These are phyloP conservation scores for Trichopus zeylanicus DNA, from an alignment of 116 monocot genomes.

Conservation along the genomic window DNA sequence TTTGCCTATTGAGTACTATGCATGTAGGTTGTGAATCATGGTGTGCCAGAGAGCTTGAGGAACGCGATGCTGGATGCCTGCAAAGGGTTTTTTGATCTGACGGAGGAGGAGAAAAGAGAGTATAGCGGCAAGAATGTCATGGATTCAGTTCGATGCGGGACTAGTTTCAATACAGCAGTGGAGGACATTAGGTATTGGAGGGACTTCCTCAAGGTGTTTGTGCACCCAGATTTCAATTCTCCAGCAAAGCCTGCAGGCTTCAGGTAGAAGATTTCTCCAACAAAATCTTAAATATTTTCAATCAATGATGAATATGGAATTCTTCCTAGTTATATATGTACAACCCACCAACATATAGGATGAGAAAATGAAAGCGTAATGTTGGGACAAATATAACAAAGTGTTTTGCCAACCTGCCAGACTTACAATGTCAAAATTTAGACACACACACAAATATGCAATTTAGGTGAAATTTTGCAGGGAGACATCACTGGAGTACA, in stretches of 20 bases:
- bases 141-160: slow-evolving; percentile 54
- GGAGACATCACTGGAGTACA: slow-evolving; percentile 25
- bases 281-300: background rate
- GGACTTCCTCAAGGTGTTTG: slow-evolving; percentile 48
- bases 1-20: too few species aligned
- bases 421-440: too few species aligned
- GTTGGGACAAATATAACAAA: too few species aligned
- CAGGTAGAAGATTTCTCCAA: slow-evolving; percentile 23
- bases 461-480: too few species aligned
- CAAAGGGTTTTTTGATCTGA: slow-evolving; percentile 36
- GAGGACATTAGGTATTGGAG: slow-evolving; percentile 56
- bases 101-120: slow-evolving; percentile 47
- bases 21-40: slow-evolving; percentile 54
- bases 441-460: too few species aligned
- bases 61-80: slow-evolving; percentile 21
- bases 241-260: slow-evolving; percentile 47
- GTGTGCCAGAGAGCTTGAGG: slow-evolving; percentile 31
- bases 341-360: too few species aligned
- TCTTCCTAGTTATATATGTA: background rate
- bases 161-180: slow-evolving; percentile 57
- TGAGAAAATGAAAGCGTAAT: too few species aligned
- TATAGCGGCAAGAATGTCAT: slow-evolving; percentile 22
- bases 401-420: too few species aligned
- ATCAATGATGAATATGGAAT: background rate
- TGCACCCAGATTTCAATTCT: slow-evolving; percentile 45